Conservation (phyloP, 83 land plant genomes). For the Picea abies region DNA sequence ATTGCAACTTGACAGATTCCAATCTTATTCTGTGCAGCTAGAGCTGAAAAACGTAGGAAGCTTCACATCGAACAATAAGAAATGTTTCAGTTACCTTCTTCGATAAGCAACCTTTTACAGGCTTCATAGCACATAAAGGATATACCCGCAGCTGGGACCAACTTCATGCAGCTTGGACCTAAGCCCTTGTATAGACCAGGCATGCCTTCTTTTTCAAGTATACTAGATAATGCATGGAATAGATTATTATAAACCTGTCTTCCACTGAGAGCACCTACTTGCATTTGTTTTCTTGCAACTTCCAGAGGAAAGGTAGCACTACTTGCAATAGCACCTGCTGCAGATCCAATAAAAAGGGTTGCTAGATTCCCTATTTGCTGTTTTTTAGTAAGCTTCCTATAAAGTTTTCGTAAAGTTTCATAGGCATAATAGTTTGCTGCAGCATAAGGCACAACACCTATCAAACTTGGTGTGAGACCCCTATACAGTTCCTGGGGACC, state of each 20-base stretch:
- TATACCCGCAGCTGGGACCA: conserved; percentile 99
- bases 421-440: conserved; percentile 94
- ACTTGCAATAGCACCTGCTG: conserved; percentile 88
- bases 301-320: conserved; percentile 89
- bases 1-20: conserved; percentile 4
- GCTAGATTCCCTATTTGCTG: conserved; percentile 77
- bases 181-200: conserved; percentile 85
- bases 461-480: conserved; percentile 92
- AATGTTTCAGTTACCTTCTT: conserved; percentile 39
- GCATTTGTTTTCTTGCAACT: conserved; percentile 97
- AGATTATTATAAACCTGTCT: conserved; percentile 79
- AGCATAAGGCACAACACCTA: conserved; percentile 97
- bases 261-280: conserved; percentile 89
- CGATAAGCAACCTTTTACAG: conserved; percentile 86
- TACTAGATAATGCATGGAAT: conserved; percentile 81
- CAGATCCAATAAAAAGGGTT: conserved; percentile 88
- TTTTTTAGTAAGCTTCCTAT: conserved; percentile 69
- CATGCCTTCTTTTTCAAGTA: conserved; percentile 85
- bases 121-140: conserved; percentile 99
- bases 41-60: neutral
- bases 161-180: conserved; percentile 97
- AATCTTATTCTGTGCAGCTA: conserved; percentile 10
- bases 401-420: conserved; percentile 74
- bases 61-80: neutral
- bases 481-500: conserved; percentile 91